Base-by-base conservation (phyloP, 176 grass and related monocot species). In the Lolium rigidum region DNA sequence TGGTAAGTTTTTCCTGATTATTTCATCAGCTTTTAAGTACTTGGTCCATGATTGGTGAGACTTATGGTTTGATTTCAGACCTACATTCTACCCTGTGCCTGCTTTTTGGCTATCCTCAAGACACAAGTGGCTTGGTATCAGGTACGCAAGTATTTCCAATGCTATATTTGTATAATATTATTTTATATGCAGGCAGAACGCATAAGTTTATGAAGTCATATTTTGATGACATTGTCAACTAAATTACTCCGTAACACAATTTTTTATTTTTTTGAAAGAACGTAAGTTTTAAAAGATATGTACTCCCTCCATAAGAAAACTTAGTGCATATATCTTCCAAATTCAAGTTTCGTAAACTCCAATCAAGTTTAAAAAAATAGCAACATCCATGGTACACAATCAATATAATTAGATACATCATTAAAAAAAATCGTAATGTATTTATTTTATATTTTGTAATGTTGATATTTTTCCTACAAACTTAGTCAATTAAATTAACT, bases 1-100 rank as follows among this genome's bases (percentile, higher is more conserved):
- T 98, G 81, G 96, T 95, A 95, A 91, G 86, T 82, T 76, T 72
- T 52, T 25, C 28, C 4, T 64, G 7, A 65, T 70, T 59, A 52
- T 72, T 52, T 48, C 3, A 28, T 46, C 16, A 59, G 46, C 70
- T 59, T 17, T 86, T 17, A 1, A 67, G 24, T 38, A 49, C 5
- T 74, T 86, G 5, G 5, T 79, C 57, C 70, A 69, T 39, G 6
- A 77, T 77, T 21, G 0, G 24, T 31, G 39, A 51, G 57, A 52
- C 49, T 69, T 78, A 57, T 6, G 22, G 14, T 81, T 58, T 73
- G 9, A 59, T 81, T 75, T 70, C 86, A 98, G 93, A 92, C 90
- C 71, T 91, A 93, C 37, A 92, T 98, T 76, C 79, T 95, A 76
- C 93, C 96, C 37, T 98, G 93, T 55, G 86, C 86, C 41, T 98